Base-by-base conservation (phyloP, 1,284 basidiomycete species). In the Clitocybe nebularis region DNA sequence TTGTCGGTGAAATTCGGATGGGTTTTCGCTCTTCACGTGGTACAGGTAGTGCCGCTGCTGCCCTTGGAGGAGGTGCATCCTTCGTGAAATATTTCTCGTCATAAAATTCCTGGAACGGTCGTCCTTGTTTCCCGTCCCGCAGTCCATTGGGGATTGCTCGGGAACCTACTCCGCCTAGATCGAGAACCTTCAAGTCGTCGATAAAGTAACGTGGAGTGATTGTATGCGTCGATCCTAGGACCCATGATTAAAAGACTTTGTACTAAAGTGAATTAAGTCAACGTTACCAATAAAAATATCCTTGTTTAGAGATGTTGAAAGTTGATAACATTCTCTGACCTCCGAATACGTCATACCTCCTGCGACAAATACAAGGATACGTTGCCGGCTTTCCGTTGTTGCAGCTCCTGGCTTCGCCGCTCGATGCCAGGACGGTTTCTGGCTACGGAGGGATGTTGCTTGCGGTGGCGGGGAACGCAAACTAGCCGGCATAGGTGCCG, bases 281-380 rank as follows among this genome's bases (percentile, higher is more conserved):
- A 25, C 37, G 59, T 46, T 54, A 93, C 93, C 93, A 50, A 99
- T 90, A 64, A 85, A 89, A 44, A 98, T 79, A 54, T 99, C 95
- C 63, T 89, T 93, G 56, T 85, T 84, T 38, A 92, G 63, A 5
- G 78, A 60, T 38, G 74, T 72, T 3, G 89, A 87, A 5, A 95
- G 69, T 39, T 86, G 73, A 60, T 98, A 99, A 23, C 80, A 85
- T 58, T 92, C 84, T 44, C 95, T 73, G 63, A 96, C 86, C 66
- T 99, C 96, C 0, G 91, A 93, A 62, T 94, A 96, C 1, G 95
- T 96, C 79, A 96, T 87, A 1, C 96, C 96, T 22, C 96, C 96
- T 8, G 91, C 91, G 9, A 98, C 74, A 62, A 98, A 99, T 29
- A 98, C 76, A 39, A 99, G 71, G 16, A 96, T 61, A n/a, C 95